These are phyloP conservation scores for Neckera pumila DNA, from an alignment of 225 moss, liverwort and hornwort species.

Conservation along the genomic window DNA sequence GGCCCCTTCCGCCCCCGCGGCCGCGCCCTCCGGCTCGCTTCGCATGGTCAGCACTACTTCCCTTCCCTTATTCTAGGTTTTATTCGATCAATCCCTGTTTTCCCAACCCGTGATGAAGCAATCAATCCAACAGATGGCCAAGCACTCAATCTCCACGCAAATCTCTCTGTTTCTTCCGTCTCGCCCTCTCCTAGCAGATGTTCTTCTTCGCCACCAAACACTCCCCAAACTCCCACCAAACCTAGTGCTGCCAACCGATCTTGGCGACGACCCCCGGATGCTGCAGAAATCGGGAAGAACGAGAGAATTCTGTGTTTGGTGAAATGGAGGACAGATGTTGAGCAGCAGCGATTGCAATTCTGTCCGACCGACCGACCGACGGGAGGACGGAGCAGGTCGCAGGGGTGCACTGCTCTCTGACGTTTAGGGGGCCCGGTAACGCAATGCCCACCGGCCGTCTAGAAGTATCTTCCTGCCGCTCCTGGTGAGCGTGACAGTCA, in stretches of 20 bases:
- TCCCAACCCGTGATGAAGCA: not conserved
- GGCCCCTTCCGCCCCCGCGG: not conserved
- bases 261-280: not conserved
- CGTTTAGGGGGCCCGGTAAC: not conserved
- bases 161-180: too few species aligned
- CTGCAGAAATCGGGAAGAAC: not conserved
- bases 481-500: not conserved
- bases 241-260: not conserved
- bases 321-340: not conserved
- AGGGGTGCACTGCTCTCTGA: too few species aligned
- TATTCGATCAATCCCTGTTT: not conserved
- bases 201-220: not conserved
- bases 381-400: not conserved
- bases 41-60: slow-evolving; percentile 21
- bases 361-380: not conserved
- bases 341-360: not conserved
- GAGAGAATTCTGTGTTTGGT: not conserved
- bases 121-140: not conserved
- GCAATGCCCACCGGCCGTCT: not conserved
- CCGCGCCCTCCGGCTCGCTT: slow-evolving; percentile 42
- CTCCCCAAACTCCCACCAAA: not conserved
- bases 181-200: not conserved
- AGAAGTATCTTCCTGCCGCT: too few species aligned
- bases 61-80: not conserved
- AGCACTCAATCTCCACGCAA: not conserved